A percentile compares a stretch with the other conserved stretches of the same genome.
phyloP scores from a whole-genome alignment of 129 eudicot species.

The Escallonia rubra region DNA sequence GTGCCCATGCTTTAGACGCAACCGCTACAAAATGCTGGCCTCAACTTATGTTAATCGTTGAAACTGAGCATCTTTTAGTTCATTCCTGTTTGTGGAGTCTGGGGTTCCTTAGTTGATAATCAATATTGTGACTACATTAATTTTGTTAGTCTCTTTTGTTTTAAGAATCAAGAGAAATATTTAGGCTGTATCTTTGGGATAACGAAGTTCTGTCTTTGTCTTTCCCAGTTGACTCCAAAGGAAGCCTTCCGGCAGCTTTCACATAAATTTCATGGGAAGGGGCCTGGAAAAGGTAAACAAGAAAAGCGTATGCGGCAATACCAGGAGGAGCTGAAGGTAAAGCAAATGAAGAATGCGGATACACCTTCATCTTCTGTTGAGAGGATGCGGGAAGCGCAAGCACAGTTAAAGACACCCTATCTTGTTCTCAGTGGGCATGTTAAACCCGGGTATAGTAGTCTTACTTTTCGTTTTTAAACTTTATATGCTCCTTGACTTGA shows the following conservation, averaged over 20 bases:
- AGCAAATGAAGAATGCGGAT: conserved; percentile 87
- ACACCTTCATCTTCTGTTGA: conserved; percentile 84
- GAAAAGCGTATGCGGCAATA: conserved; percentile 90
- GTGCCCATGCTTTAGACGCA: too few relatives aligned
- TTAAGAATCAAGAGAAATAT: too few relatives aligned
- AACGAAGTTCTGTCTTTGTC: conserved; percentile 1
- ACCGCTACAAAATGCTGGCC: too few relatives aligned
- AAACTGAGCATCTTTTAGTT: too few relatives aligned
- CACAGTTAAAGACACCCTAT: conserved; percentile 63
- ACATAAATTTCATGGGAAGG: conserved; percentile 93
- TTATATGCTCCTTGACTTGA: too few relatives aligned
- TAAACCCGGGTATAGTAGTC: conserved; percentile 82
- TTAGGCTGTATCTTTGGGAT: too few relatives aligned
- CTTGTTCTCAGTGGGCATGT: conserved; percentile 92
- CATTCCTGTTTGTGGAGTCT: too few relatives aligned
- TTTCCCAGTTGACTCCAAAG: conserved; percentile 82
- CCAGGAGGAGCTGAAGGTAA: conserved; percentile 77
- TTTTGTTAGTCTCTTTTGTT: too few relatives aligned
- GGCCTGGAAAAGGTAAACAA: conserved; percentile 92
- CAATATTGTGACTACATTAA: too few relatives aligned
- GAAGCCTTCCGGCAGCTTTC: conserved; percentile 87
- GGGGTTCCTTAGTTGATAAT: too few relatives aligned
- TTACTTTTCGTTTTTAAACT: neutral
- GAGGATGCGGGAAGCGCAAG: conserved; percentile 95
- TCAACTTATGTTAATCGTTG: too few relatives aligned